Conservation (phyloP, 2,329 filamentous ascomycete species). For the Fusarium anguioides region DNA sequence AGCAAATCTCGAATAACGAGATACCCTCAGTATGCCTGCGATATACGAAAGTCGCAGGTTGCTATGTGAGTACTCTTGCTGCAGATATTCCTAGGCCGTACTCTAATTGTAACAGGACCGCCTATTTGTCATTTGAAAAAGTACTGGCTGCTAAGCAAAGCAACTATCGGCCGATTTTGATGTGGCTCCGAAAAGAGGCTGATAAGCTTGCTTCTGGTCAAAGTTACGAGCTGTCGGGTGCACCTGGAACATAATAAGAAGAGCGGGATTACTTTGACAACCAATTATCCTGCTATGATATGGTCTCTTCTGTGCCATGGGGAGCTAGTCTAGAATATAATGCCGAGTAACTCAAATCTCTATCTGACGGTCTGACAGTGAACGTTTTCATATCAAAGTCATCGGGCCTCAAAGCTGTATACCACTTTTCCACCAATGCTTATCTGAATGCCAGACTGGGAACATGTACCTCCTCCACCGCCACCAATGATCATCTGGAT, state of each 20-base stretch:
- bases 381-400: not conserved
- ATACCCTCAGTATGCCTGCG: conserved; percentile 66
- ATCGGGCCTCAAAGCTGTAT: conserved; percentile 45
- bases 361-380: not conserved
- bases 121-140: conserved; percentile 74
- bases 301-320: not conserved
- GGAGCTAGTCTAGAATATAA: not conserved
- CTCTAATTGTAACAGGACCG: conserved; percentile 62
- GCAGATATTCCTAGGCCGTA: not conserved
- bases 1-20: conserved; percentile 59
- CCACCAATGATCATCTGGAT: conserved; percentile 71
- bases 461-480: conserved; percentile 70
- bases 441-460: conserved; percentile 66
- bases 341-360: not conserved
- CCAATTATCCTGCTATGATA: not conserved
- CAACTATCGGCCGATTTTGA: conserved; percentile 70
- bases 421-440: conserved; percentile 69
- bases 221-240: not conserved
- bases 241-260: not conserved
- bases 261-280: not conserved
- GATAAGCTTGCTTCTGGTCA: conserved; percentile 47
- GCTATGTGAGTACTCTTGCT: conserved; percentile 64
- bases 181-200: conserved; percentile 71
- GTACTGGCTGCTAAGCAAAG: conserved; percentile 80
- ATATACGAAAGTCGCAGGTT: conserved; percentile 69